Base-by-base conservation (phyloP, 257 asterid species). In the Scutellaria baicalensis region DNA sequence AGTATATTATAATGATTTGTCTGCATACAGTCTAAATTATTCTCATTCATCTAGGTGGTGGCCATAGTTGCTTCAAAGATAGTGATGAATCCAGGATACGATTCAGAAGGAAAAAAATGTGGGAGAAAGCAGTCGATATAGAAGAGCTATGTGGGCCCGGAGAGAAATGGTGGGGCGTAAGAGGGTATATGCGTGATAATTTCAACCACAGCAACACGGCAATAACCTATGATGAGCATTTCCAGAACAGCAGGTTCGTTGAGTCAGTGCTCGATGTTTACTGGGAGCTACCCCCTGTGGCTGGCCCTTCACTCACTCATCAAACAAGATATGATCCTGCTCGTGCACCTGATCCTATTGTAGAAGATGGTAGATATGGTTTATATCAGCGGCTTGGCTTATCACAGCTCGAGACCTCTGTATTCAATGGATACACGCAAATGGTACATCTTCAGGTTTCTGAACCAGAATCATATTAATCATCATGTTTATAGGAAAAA, bases 131-230 rank as follows among this genome's bases (percentile, higher is more conserved):
- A 36, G 96, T 90, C 8, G 90, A 84, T 58, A 66, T 75, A 39
- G 87, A 88, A 44, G 95, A 93, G 80, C 89, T 93, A 47, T 93
- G 98, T 69, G 97, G 97, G 17, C 90, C 92, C 0, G 95, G 89
- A 39, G 97, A 90, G 66, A 92, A 93, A 33, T 93, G 98, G 98
- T 93, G 98, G 98, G 98, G 98, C 0, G 98, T 90, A 13, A 79
- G 87, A 75, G 98, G 98, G 38, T 76, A 86, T 17, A 83, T 87
- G 92, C 93, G 96, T 3, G 98, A 93, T 54, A 82, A 93, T 72
- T 93, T 93, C 74, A 90, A 90, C 77, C 97, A 93, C 80, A 90
- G 96, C 63, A 93, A 88, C 84, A 84, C 79, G 77, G 85, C 83
- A 48, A 90, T 93, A 17, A 70, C 90, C 27, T 83, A 77, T 31